A percentile compares a stretch with the other conserved stretches of the same genome.
phyloP scores from a whole-genome alignment of 2,329 filamentous ascomycete species.

The Verticillium longisporum region DNA sequence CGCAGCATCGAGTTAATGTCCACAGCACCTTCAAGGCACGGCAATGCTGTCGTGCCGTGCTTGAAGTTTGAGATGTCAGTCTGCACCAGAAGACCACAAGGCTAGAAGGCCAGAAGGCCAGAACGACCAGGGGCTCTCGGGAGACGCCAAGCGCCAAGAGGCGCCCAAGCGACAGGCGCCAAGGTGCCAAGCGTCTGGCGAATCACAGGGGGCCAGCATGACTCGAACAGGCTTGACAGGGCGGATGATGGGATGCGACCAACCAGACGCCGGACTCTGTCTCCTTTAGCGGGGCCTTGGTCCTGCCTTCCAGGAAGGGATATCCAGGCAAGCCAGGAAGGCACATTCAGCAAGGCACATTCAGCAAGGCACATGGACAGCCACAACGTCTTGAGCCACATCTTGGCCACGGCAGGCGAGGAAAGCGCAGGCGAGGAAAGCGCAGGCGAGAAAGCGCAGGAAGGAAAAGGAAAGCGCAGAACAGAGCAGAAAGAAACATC shows the following conservation, averaged over 20 bases:
- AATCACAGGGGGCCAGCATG: background rate
- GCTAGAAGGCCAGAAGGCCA: no score
- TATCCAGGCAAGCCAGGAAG: no score
- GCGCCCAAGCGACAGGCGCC: background rate
- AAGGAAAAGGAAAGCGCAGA: background rate
- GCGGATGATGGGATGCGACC: background rate
- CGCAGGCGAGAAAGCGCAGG: no score
- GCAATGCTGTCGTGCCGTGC: background rate
- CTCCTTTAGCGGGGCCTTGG: no score
- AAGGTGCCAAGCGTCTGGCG: background rate
- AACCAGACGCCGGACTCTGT: background rate
- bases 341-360: no score
- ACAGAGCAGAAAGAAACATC: background rate
- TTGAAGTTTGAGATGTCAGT: background rate
- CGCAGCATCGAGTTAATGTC: no score
- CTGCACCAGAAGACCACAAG: no score
- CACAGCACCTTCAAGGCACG: no score
- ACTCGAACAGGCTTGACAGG: background rate
- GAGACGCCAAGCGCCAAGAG: slow-evolving; percentile 1
- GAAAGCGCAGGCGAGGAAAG: background rate
- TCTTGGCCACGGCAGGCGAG: background rate
- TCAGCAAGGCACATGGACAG: background rate
- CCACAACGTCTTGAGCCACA: background rate
- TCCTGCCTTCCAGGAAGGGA: no score
- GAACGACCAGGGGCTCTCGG: background rate